phyloP scores from a whole-genome alignment of 148 eudicot genomes.

The Amaranthus palmeri region DNA sequence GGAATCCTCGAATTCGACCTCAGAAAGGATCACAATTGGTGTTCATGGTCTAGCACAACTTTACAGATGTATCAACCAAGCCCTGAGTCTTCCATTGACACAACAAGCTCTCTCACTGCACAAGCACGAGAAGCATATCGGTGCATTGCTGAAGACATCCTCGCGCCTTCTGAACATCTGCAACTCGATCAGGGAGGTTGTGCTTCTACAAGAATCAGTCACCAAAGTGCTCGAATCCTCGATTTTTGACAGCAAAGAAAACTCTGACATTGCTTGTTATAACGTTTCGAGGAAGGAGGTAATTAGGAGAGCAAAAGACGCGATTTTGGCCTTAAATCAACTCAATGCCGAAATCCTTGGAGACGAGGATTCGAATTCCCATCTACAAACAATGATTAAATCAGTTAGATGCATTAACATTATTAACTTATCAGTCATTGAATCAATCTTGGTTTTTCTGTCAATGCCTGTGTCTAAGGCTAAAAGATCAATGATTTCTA shows the following conservation, averaged over 20 bases:
- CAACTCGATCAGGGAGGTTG: constrained; percentile 13
- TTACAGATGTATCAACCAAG: constrained; percentile 34
- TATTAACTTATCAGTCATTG: constrained; percentile 25
- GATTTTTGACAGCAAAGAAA: constrained; percentile 20
- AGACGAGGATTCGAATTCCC: constrained; percentile 26
- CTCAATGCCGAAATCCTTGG: background rate
- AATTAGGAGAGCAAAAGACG: constrained; percentile 24
- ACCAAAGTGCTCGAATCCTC: constrained; percentile 18
- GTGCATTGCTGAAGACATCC: constrained; percentile 29
- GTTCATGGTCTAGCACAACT: constrained; percentile 26
- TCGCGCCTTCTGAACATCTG: constrained; percentile 27
- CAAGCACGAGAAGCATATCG: constrained; percentile 23
- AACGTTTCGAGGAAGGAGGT: constrained; percentile 33
- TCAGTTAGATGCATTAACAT: constrained; percentile 36
- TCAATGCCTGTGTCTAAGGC: constrained; percentile 30
- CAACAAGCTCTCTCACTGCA: constrained; percentile 34
- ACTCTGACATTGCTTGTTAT: constrained; percentile 4
- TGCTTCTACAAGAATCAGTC: constrained; percentile 20
- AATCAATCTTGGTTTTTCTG: constrained; percentile 30
- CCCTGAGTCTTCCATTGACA: constrained; percentile 35
- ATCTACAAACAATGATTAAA: constrained; percentile 19
- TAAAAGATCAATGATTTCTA: constrained; percentile 32
- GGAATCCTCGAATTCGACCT: constrained; percentile 23
- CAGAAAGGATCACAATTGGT: constrained; percentile 36
- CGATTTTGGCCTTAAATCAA: constrained; percentile 19